Evolutionary conservation across 768 basidiomycete genomes (phyloP).

Genomic region (Aureoboletus auriporus): DNA sequence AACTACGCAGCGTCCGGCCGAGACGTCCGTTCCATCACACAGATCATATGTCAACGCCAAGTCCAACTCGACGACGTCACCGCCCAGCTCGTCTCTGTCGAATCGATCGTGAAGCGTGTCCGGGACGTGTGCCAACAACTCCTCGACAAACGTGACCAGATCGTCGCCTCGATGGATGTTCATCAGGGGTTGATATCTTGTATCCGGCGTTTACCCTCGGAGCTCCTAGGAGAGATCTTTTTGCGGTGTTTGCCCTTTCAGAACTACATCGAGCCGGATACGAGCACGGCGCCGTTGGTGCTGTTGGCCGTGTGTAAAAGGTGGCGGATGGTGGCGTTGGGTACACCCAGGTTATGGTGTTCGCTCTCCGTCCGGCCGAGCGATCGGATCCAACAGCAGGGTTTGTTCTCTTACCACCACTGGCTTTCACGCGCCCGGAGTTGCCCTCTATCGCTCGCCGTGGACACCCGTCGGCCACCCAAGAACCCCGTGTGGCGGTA

Average conservation of each 20-base stretch:
- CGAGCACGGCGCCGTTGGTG: conserved; percentile 31
- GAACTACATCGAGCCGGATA: conserved; percentile 21
- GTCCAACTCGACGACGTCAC: conserved; percentile 13
- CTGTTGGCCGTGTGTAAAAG: conserved; percentile 37
- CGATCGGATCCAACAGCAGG: conserved; percentile 5
- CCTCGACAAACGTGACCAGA: conserved; percentile 8
- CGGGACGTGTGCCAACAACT: conserved; percentile 7
- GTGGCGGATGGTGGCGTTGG: conserved; percentile 39
- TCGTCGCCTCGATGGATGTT: conserved; percentile 12
- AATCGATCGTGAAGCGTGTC: conserved; percentile 11
- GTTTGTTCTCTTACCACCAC: conserved; percentile 11
- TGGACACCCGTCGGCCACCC: conserved; percentile 10
- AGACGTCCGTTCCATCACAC: conserved; percentile 8
- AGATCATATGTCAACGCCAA: conserved; percentile 14
- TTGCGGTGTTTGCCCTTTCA: conserved; percentile 30
- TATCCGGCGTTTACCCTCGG: conserved; percentile 39
- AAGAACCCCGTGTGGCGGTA: conserved; percentile 17
- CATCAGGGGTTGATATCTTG: conserved; percentile 22
- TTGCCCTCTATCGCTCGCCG: conserved; percentile 20
- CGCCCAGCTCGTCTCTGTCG: conserved; percentile 11
- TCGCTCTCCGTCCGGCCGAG: conserved; percentile 29
- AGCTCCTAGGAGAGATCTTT: conserved; percentile 47
- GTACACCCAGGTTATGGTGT: conserved; percentile 46
- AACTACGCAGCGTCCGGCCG: conserved; percentile 12
- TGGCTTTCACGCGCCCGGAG: conserved; percentile 19